These are phyloP conservation scores for Podaxis carcinomalis DNA, from an alignment of 768 basidiomycete genomes.

Conservation along the genomic window DNA sequence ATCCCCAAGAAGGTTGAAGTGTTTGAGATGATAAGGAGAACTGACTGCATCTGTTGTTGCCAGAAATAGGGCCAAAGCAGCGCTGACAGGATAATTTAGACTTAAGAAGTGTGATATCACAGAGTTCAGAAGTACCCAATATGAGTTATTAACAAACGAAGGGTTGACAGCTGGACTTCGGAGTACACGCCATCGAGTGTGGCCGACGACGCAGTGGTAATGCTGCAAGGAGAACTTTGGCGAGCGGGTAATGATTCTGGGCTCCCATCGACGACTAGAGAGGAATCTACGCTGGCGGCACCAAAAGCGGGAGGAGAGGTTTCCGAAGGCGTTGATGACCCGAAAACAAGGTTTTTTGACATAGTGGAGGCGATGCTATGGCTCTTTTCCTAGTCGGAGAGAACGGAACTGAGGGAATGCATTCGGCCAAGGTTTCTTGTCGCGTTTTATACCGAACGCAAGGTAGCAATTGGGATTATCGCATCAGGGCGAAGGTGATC, in stretches of 20 bases:
- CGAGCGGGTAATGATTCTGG: background rate
- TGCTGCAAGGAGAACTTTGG: conserved; percentile 22
- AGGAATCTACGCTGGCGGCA: background rate
- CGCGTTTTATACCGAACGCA: conserved; percentile 26
- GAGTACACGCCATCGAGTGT: conserved; percentile 22
- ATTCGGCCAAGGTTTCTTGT: conserved; percentile 1
- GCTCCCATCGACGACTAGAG: background rate
- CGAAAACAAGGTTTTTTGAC: background rate
- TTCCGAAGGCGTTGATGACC: background rate
- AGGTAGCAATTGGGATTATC: conserved; percentile 20
- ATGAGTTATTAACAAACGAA: conserved; percentile 58
- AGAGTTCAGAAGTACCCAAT: conserved; percentile 48
- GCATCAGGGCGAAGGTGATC: conserved; percentile 22
- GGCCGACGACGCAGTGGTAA: conserved; percentile 26
- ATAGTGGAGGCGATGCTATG: background rate
- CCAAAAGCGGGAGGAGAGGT: background rate
- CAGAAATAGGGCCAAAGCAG: conserved; percentile 76
- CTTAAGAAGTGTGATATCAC: conserved; percentile 10
- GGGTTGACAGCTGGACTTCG: conserved; percentile 39
- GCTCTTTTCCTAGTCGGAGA: background rate
- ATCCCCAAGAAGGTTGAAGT: background rate
- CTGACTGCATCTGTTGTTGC: conserved; percentile 83
- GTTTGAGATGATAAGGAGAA: conserved; percentile 10
- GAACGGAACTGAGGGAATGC: background rate
- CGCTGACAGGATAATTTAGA: conserved; percentile 35